Evolutionary conservation across 164 flowering plant genomes (phyloP).

Genomic region (Tetracentron sinense): DNA sequence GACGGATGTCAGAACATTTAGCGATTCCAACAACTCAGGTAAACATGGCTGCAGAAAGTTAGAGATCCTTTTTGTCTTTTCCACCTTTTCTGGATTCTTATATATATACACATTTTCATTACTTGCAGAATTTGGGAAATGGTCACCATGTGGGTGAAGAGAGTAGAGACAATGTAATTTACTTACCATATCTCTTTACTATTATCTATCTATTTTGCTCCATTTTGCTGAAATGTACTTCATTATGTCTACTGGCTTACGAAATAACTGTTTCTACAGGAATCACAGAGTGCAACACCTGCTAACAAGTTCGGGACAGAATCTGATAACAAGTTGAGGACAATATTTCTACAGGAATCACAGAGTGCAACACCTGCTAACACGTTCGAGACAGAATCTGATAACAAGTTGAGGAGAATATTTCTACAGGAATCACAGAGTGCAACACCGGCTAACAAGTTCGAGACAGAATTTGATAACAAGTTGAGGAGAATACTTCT

Average conservation of each 20-base stretch:
- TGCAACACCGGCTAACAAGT: too few relatives aligned
- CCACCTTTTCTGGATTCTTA: background rate
- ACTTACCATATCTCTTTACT: background rate
- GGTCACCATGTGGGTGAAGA: constrained; percentile 62
- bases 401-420: too few relatives aligned
- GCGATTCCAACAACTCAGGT: constrained; percentile 41
- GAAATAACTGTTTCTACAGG: constrained; percentile 43
- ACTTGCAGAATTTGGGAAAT: constrained; percentile 66
- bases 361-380: too few relatives aligned
- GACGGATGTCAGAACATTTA: constrained; percentile 43
- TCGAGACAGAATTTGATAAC: too few relatives aligned
- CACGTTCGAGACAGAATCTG: too few relatives aligned
- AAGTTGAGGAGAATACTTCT: too few relatives aligned
- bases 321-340: constrained; percentile 60
- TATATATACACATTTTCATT: constrained; percentile 1
- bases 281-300: constrained; percentile 48
- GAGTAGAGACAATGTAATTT: constrained; percentile 37
- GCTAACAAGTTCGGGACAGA: constrained; percentile 41
- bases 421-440: too few relatives aligned
- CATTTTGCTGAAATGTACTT: background rate
- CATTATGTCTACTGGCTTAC: constrained; percentile 1
- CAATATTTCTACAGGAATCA: too few relatives aligned
- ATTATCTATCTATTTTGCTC: background rate
- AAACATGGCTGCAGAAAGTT: background rate
- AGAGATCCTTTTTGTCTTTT: background rate